Evolutionary conservation across 73 alveolate species (phyloP).

Genomic region (Paramecium tetraurelia): DNA sequence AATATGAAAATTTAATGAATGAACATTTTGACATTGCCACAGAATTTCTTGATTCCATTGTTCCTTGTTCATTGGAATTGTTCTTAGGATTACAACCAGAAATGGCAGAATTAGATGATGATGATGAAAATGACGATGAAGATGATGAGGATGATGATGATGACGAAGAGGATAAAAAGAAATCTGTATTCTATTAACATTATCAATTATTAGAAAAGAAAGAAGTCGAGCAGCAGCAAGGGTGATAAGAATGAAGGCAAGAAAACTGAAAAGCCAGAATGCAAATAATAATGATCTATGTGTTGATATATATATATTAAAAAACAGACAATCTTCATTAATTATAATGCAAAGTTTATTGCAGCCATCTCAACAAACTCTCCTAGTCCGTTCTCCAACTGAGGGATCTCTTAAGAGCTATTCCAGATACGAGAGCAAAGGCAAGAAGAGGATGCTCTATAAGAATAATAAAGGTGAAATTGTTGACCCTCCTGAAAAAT

Average conservation of each 20-base stretch:
- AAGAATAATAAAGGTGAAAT: conserved; percentile 15
- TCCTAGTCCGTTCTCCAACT: conserved; percentile 8
- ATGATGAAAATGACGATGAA: conserved; percentile 69
- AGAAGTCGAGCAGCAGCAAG: conserved; percentile 41
- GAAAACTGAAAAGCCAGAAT: conserved; percentile 53
- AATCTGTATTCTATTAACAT: not conserved
- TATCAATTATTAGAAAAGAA: not conserved
- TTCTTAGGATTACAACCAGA: conserved; percentile 85
- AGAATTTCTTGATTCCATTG: conserved; percentile 86
- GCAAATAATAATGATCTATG: conserved; percentile 63
- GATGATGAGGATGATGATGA: conserved; percentile 68
- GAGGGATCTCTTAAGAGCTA: conserved; percentile 32
- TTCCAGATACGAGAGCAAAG: not conserved
- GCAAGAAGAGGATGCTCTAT: not conserved
- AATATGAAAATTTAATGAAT: conserved; percentile 70
- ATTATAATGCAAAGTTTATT: not conserved
- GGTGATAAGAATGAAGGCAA: not conserved
- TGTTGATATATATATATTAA: not conserved
- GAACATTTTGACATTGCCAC: conserved; percentile 85
- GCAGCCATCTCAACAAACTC: not conserved
- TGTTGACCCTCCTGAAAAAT: conserved; percentile 6
- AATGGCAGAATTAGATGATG: conserved; percentile 70
- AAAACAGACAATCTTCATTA: not conserved
- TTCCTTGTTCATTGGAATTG: conserved; percentile 94
- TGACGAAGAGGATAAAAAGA: conserved; percentile 54